Base-by-base conservation (phyloP, 116 monocot genomes). In the Posidonia oceanica region DNA sequence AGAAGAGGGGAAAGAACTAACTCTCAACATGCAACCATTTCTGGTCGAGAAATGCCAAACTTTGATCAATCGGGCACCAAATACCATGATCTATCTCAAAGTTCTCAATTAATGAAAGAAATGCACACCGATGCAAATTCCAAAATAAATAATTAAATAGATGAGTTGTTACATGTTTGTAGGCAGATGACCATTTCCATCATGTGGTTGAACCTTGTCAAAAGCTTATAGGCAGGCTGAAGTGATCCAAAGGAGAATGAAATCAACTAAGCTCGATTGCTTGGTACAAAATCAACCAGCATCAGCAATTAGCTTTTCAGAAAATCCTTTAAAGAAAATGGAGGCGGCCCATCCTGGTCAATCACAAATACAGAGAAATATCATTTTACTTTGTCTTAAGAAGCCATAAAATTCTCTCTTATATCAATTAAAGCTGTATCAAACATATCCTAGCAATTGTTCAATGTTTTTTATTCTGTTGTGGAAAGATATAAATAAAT, bases 251-350 rank as follows among this genome's bases (percentile, higher is more conserved):
- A 60, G 42, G 41, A 66, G 42, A 66, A 66, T n/a, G 15, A 7
- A 66, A 20, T 18, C 21, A 1, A 5, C 18, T 18, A 20, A 18
- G n/a, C 42, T 42, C 18, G n/a, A 42, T 42, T 15, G 44, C 8
- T 12, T n/a, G 15, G 42, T 41, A 44, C 11, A 63, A 65, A 65
- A 18, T 20, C 18, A 65, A 65, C 40, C 44, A 41, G 65, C 65
- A 66, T 42, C 41, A 42, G 10, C 6, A 41, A 61, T 60, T 83
- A 95, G 68, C 78, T 77, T 67, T 86, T 80, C 72, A 95, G 75
- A 72, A 88, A 95, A 29, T 78, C 64, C 72, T 88, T 80, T 71
- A 95, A 68, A 59, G 91, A 76, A 83, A 95, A 95, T 61, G 80
- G 80, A 18, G 82, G 79, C 65, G 74, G 79, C 0, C 70, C 73